Conservation (phyloP, 257 asterid species). For the Dorcoceras hygrometricum region DNA sequence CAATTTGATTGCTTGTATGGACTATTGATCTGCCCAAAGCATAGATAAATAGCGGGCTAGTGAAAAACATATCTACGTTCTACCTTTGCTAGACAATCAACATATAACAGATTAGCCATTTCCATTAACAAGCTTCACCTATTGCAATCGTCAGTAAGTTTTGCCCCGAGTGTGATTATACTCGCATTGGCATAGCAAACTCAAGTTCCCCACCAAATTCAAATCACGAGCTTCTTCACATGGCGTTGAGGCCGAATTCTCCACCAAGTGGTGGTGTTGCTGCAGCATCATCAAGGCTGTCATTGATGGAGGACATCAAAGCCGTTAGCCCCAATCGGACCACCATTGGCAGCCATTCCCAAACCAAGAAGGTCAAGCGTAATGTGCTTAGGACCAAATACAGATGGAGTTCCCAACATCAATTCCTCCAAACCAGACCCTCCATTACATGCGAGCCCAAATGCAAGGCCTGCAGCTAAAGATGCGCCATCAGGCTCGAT, state of each 20-base stretch:
- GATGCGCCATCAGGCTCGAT: conserved; percentile 34
- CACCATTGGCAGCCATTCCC: conserved; percentile 52
- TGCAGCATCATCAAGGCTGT: conserved; percentile 33
- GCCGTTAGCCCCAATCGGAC: conserved; percentile 40
- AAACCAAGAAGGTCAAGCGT: conserved; percentile 55
- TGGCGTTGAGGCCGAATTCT: conserved; percentile 35
- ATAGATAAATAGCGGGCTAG: no score
- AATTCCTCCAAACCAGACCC: conserved; percentile 46
- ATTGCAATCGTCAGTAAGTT: no score
- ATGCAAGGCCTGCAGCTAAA: conserved; percentile 38
- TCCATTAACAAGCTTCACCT: no score
- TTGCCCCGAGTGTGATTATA: no score
- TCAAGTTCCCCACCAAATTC: no score
- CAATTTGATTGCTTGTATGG: no score
- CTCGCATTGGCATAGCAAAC: no score
- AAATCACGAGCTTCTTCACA: conserved; percentile 37
- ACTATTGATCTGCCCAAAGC: no score
- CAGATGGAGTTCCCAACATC: conserved; percentile 48
- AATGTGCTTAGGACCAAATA: conserved; percentile 48
- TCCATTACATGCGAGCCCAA: conserved; percentile 41
- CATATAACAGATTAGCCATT: no score
- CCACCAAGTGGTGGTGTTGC: conserved; percentile 37
- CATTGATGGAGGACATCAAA: conserved; percentile 45
- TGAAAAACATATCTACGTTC: no score
- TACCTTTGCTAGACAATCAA: no score